A percentile compares a stretch with the other conserved stretches of the same genome.
Conservation (phyloP, 805 yeast genomes). For the Pichia nakasei region DNA sequence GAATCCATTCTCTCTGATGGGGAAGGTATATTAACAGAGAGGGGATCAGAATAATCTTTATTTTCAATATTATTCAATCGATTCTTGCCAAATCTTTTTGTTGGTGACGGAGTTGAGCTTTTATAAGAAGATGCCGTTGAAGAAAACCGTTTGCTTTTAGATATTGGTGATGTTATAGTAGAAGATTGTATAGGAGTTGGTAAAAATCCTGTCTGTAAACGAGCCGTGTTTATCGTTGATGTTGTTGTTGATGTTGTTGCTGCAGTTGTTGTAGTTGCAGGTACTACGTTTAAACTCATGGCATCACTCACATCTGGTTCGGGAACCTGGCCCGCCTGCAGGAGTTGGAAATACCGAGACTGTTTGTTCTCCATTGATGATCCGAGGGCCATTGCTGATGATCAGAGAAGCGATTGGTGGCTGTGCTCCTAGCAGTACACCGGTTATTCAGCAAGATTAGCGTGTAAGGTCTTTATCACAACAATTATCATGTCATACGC, state of each 20-base stretch:
- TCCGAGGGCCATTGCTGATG: too few species aligned
- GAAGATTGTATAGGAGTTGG: background rate
- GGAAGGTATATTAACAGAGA: background rate
- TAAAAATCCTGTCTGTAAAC: background rate
- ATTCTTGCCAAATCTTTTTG: background rate
- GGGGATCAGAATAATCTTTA: background rate
- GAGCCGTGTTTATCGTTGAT: background rate
- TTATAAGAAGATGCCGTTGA: background rate
- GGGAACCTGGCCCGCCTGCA: background rate
- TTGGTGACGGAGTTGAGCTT: background rate
- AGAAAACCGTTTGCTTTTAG: background rate
- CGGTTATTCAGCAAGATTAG: too few species aligned
- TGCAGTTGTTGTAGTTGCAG: too few species aligned
- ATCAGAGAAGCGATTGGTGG: too few species aligned
- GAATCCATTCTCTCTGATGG: background rate
- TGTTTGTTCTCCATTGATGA: constrained; percentile 1
- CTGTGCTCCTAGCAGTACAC: too few species aligned
- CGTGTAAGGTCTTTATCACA: too few species aligned
- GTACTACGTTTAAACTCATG: too few species aligned
- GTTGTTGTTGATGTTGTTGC: too few species aligned
- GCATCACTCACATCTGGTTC: too few species aligned
- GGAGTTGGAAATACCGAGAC: constrained; percentile 3
- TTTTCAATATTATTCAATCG: constrained; percentile 1
- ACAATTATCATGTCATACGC: too few species aligned
- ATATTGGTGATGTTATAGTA: background rate